Base-by-base conservation (phyloP, 2,329 filamentous ascomycete genomes). In the Colletotrichum ledebouriae region DNA sequence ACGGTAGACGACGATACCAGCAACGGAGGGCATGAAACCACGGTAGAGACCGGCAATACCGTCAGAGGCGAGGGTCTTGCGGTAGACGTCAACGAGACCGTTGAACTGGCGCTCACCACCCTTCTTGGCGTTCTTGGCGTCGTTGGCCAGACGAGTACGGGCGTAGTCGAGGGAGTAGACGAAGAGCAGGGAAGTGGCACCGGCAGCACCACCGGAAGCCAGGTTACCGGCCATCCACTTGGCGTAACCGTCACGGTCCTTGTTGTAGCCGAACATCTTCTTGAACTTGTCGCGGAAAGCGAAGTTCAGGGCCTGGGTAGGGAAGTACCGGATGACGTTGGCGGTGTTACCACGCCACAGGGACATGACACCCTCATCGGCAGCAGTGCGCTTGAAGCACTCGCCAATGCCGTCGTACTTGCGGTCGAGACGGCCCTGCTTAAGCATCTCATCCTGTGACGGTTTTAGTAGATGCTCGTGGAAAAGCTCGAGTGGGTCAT, bases 311-410 rank as follows among this genome's bases (percentile, higher is more conserved):
- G 96, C 96, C 91, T 99, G 96, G 84, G 96, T 99, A 78, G 96
- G 96, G 94, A 99, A 99, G 90, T 99, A 99, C 92, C 96, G 96
- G 90, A 99, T 97, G 86, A 99, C 96, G 92, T 99, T 99, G 94
- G 96, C 96, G 83, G 96, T 99, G 94, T 99, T 99, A 87, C 96
- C 96, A 91, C 96, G 91, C 96, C 96, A 99, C 79, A 99, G 90
- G 75, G 95, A 91, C 84, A 96, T 91, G 78, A 96, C 86, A 93
- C 96, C 96, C 90, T 99, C 96, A 75, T 92, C 88, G 79, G 90
- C 90, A 74, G 89, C 89, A 82, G 96, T 98, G 83, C 96, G 93
- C 79, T 86, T 87, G 92, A 99, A 99, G 90, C 96, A 98, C 84
- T 99, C 96, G 71, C 73, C 80, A 82, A 99, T 98, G 84, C 96